phyloP scores from a whole-genome alignment of 257 asterid species.

The Nicotiana benthamiana region DNA sequence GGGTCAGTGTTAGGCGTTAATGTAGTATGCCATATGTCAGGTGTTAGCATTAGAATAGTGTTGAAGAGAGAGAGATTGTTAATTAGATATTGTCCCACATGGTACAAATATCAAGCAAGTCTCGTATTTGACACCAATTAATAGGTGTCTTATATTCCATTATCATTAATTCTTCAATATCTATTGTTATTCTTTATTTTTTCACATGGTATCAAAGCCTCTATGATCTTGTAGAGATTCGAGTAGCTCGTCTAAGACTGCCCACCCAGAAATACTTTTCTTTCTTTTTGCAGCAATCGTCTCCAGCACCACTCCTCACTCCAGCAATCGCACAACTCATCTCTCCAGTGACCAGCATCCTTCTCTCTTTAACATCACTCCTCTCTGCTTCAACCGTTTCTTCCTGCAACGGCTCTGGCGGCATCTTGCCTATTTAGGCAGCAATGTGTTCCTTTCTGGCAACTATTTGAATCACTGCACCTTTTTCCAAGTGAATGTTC shows the following conservation, averaged over 20 bases:
- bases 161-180: not conserved
- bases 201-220: not conserved
- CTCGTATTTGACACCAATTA: not conserved
- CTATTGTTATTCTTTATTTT: not conserved
- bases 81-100: not conserved
- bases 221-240: not conserved
- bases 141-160: not conserved
- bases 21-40: not conserved
- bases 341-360: not conserved
- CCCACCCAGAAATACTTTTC: not conserved
- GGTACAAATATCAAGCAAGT: not conserved
- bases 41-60: not conserved
- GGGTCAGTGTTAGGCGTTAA: not conserved
- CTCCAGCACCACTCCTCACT: not conserved
- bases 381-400: not conserved
- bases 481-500: not conserved
- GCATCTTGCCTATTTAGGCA: not conserved
- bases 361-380: not conserved
- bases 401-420: not conserved
- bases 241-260: not conserved
- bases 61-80: not conserved
- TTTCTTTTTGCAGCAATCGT: not conserved
- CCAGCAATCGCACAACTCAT: not conserved
- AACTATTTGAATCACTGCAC: not conserved
- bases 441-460: not conserved